Base-by-base conservation (phyloP, 2,329 filamentous ascomycete genomes). In the Stemphylium lycopersici region DNA sequence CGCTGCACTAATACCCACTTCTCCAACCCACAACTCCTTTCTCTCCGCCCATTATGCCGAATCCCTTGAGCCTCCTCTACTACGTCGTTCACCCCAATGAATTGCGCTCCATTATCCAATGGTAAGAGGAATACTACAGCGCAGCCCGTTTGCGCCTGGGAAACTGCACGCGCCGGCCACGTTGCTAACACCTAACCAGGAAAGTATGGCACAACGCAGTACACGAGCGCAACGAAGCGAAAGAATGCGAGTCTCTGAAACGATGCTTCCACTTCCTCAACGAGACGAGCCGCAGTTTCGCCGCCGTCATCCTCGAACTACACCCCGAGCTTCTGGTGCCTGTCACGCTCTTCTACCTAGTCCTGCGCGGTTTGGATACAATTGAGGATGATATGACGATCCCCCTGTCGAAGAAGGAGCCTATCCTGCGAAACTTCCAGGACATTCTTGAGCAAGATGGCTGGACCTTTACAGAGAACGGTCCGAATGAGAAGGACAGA, bases 301-400 rank as follows among this genome's bases (percentile, higher is more conserved):
- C 89, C 47, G 84, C 91, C 41, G 95, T 99, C 72, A 99, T 99
- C 62, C 87, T 96, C 78, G 95, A 99, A 79, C 84, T 99, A 38
- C 93, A 97, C 73, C 92, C 92, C 1, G 93, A 99, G 78, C 87
- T 99, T 29, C 85, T 98, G 32, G 85, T 97, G 36, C 92, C 95
- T 20, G 84, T 98, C 40, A 87, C 88, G 51, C 81, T 98, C 8
- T 99, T 99, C 83, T 99, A 99, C 80, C 85, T 99, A 24, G 85
- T 91, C 48, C 83, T 99, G 49, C 90, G 95, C 57, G 95, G 91
- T 41, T 84, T 99, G 45, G 95, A 99, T 77, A 99, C 95, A n/a
- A 90, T 99, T 56, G 95, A 99, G 78, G 95, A 99, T 81, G 95
- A 99, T 77, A 98, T 97, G 87, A 96, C 92, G 4, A 88, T 99